phyloP scores from a whole-genome alignment of 2,329 filamentous ascomycete genomes.

The Zasmidium angulare region DNA sequence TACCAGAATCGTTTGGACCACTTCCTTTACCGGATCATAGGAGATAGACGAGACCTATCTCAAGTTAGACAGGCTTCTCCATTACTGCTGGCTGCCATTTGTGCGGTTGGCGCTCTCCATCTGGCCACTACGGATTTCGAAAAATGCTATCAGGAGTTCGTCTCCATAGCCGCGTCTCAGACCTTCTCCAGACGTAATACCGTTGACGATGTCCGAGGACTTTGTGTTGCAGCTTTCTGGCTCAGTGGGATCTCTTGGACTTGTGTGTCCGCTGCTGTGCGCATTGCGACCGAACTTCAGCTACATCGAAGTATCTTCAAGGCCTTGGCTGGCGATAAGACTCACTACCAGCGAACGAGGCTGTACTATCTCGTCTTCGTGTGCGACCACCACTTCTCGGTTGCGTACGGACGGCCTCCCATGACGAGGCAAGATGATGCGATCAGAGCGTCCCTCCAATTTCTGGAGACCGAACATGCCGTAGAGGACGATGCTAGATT shows the following conservation, averaged over 20 bases:
- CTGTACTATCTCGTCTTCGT: constrained; percentile 43
- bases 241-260: constrained; percentile 35
- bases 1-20: constrained; percentile 36
- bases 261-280: constrained; percentile 35
- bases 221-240: constrained; percentile 43
- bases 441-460: constrained; percentile 31
- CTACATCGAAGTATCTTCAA: constrained; percentile 40
- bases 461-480: constrained; percentile 35
- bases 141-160: constrained; percentile 33
- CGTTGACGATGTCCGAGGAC: constrained; percentile 34
- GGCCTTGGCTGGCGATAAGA: constrained; percentile 33
- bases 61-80: constrained; percentile 34
- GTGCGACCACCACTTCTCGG: constrained; percentile 42
- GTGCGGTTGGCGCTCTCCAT: constrained; percentile 36
- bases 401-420: constrained; percentile 39
- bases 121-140: constrained; percentile 29
- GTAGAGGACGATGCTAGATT: constrained; percentile 32
- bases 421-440: constrained; percentile 37
- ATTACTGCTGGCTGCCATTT: constrained; percentile 37
- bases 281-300: constrained; percentile 42
- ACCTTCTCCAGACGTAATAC: constrained; percentile 30
- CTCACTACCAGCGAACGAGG: constrained; percentile 37
- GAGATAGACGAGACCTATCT: constrained; percentile 28
- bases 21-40: constrained; percentile 36
- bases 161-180: constrained; percentile 28